Evolutionary conservation across 1,139 yeast species (phyloP).

Genomic region (Scheffersomyces parashehatae): DNA sequence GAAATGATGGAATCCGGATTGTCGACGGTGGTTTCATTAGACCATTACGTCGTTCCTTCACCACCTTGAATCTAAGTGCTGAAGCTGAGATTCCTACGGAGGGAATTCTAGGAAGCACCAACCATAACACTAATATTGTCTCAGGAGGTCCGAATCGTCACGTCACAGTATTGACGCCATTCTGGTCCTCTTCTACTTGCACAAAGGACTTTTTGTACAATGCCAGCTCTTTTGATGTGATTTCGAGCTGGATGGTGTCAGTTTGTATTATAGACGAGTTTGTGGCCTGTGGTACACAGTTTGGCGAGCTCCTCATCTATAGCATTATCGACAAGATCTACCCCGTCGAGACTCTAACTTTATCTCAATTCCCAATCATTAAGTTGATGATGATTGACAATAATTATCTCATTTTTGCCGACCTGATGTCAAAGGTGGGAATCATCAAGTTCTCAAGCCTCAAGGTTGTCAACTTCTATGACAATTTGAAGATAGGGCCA

Average conservation of each 20-base stretch:
- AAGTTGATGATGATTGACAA: constrained; percentile 20
- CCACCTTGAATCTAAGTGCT: constrained; percentile 9
- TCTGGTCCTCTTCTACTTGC: constrained; percentile 21
- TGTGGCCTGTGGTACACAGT: constrained; percentile 34
- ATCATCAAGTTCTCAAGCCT: constrained; percentile 23
- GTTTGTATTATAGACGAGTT: constrained; percentile 15
- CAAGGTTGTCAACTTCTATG: constrained; percentile 19
- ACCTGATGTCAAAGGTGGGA: constrained; percentile 35
- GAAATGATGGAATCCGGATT: not conserved
- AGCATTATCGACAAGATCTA: constrained; percentile 16
- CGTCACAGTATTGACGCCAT: constrained; percentile 18
- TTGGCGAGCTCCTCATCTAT: constrained; percentile 30
- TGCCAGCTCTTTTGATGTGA: constrained; percentile 18
- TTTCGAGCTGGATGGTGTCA: constrained; percentile 24
- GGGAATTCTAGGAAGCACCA: not conserved
- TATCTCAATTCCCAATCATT: constrained; percentile 32
- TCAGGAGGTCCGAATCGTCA: constrained; percentile 14
- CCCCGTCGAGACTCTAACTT: constrained; percentile 12
- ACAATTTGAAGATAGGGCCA: constrained; percentile 31
- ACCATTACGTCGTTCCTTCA: constrained; percentile 12
- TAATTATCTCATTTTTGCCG: constrained; percentile 26
- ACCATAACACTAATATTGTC: not conserved
- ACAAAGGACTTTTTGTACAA: constrained; percentile 18
- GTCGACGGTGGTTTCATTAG: not conserved
- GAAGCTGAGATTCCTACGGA: not conserved